Evolutionary conservation across 768 basidiomycete genomes (phyloP).

Genomic region (Rickenella mellea): DNA sequence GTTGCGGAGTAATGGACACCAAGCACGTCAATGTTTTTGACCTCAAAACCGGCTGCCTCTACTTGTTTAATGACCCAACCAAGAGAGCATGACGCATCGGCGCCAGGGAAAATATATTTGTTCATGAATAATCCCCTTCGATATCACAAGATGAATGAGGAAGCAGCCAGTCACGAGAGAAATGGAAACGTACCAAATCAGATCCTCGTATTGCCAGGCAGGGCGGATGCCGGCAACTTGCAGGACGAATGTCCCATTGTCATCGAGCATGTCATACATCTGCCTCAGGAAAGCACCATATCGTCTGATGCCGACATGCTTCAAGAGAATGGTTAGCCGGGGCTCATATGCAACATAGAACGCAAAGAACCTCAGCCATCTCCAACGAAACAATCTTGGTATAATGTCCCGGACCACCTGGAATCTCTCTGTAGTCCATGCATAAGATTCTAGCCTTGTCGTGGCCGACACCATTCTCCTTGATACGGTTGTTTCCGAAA

Average conservation of each 20-base stretch:
- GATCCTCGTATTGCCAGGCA: conserved; percentile 96
- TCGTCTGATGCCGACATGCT: conserved; percentile 93
- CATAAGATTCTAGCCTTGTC: conserved; percentile 85
- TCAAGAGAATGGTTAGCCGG: conserved; percentile 2
- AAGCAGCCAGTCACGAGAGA: too few relatives aligned
- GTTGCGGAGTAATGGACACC: conserved; percentile 97
- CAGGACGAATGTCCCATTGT: conserved; percentile 89
- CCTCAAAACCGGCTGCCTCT: conserved; percentile 89
- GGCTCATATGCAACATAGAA: background rate
- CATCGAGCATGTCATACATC: conserved; percentile 87
- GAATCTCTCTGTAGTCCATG: conserved; percentile 88
- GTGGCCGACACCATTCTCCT: conserved; percentile 60
- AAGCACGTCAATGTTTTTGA: conserved; percentile 93
- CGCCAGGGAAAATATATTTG: conserved; percentile 98
- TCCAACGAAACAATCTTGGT: conserved; percentile 94
- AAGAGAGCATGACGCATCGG: conserved; percentile 91
- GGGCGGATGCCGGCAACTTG: conserved; percentile 97
- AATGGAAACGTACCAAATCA: conserved; percentile 61
- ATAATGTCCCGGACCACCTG: conserved; percentile 63
- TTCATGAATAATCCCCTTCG: conserved; percentile 91
- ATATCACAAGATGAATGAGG: background rate
- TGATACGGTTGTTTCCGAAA: conserved; percentile 86
- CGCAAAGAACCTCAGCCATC: conserved; percentile 79
- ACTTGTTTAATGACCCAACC: conserved; percentile 89
- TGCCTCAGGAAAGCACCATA: conserved; percentile 85